Conservation (phyloP, 1,284 basidiomycete genomes). For the Sphaerobolus stellatus region DNA sequence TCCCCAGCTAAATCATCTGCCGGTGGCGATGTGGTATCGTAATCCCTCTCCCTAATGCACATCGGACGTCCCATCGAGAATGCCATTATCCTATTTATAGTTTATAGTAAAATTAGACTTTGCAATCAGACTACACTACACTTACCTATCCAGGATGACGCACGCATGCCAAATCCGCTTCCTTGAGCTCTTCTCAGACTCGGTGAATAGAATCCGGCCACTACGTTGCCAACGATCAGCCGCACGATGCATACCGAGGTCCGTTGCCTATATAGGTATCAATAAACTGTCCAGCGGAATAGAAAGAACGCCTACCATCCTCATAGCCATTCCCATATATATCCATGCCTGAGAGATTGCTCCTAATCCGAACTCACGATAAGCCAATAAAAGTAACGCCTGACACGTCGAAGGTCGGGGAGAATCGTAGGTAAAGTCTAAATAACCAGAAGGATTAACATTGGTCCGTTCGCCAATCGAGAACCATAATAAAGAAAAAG, state of each 20-base stretch:
- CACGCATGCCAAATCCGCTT: slow-evolving; percentile 85
- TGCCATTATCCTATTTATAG: slow-evolving; percentile 16
- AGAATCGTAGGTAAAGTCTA: slow-evolving; percentile 65
- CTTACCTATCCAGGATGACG: slow-evolving; percentile 69
- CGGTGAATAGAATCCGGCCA: slow-evolving; percentile 62
- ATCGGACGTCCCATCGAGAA: slow-evolving; percentile 51
- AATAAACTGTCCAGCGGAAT: not conserved
- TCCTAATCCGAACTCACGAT: slow-evolving; percentile 77
- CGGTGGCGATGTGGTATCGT: slow-evolving; percentile 67
- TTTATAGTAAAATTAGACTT: slow-evolving; percentile 9
- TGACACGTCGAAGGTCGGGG: slow-evolving; percentile 71
- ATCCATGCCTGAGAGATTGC: slow-evolving; percentile 17
- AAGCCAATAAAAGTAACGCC: slow-evolving; percentile 73
- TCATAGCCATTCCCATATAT: slow-evolving; percentile 60
- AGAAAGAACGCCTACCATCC: slow-evolving; percentile 53
- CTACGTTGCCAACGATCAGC: slow-evolving; percentile 74
- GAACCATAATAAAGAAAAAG: no score
- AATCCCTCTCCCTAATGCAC: slow-evolving; percentile 71
- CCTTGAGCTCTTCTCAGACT: slow-evolving; percentile 73
- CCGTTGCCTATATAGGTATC: slow-evolving; percentile 59
- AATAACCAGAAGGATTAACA: slow-evolving; percentile 12
- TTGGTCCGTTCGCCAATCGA: no score
- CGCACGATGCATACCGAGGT: slow-evolving; percentile 80
- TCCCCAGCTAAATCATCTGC: slow-evolving; percentile 46
- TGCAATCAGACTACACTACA: slow-evolving; percentile 4